phyloP scores from a whole-genome alignment of 2,329 filamentous ascomycete species.

The Claviceps pusilla region DNA sequence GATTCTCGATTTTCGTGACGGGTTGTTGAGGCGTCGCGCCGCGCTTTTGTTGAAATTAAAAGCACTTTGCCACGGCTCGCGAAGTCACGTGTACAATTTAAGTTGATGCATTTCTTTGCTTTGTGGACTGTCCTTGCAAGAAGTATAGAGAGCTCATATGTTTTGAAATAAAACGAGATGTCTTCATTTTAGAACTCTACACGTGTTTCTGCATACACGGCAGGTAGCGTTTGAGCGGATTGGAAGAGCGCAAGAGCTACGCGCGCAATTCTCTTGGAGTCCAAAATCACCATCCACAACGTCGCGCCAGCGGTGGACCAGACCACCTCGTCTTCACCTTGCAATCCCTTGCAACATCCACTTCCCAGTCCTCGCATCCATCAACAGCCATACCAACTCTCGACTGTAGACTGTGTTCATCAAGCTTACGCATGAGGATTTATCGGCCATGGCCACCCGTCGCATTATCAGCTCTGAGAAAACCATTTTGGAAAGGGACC shows the following conservation, averaged over 20 bases:
- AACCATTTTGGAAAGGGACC: slow-evolving; percentile 47
- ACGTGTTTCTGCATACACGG: background rate
- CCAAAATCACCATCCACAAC: background rate
- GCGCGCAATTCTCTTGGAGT: background rate
- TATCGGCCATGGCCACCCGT: slow-evolving; percentile 49
- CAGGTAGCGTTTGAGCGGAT: background rate
- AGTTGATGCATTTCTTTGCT: background rate
- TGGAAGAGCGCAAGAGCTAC: background rate
- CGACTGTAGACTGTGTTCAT: background rate
- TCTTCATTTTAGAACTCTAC: background rate
- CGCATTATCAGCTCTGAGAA: slow-evolving; percentile 52
- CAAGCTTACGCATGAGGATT: background rate
- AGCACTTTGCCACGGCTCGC: slow-evolving; percentile 5
- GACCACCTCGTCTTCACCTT: background rate
- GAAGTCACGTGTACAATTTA: slow-evolving; percentile 13
- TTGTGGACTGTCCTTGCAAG: background rate
- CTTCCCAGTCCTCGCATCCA: background rate
- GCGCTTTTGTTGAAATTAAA: slow-evolving; percentile 1
- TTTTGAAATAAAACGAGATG: background rate
- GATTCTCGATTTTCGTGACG: slow-evolving; percentile 6
- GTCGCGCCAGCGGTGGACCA: background rate
- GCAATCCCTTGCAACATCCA: background rate
- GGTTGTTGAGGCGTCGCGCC: slow-evolving; percentile 1
- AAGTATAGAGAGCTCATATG: background rate
- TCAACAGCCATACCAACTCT: background rate